Evolutionary conservation across 2,329 filamentous ascomycete genomes (phyloP).

Genomic region (Colletotrichum godetiae): DNA sequence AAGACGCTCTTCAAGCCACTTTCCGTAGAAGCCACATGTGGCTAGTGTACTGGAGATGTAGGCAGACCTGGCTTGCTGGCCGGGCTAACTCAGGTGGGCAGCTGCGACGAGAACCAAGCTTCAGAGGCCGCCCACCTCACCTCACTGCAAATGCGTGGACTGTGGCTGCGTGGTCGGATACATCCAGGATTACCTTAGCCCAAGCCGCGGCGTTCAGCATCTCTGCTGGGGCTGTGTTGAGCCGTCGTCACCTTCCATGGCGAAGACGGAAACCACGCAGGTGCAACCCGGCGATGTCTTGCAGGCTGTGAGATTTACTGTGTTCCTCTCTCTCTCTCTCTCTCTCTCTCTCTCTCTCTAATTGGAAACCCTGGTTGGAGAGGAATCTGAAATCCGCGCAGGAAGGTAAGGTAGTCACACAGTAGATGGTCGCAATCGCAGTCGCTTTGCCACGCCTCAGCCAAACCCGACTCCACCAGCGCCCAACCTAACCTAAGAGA

Average conservation of each 20-base stretch:
- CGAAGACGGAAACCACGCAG: background rate
- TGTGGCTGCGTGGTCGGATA: background rate
- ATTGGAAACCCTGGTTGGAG: background rate
- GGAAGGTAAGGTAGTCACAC: background rate
- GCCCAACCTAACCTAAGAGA: constrained; percentile 3
- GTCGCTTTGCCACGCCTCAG: background rate
- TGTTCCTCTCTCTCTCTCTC: background rate
- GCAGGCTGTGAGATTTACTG: background rate
- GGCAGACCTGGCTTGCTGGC: background rate
- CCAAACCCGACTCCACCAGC: constrained; percentile 7
- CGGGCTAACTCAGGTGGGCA: background rate
- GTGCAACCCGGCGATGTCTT: background rate
- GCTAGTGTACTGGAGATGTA: background rate
- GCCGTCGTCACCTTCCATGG: constrained; percentile 2
- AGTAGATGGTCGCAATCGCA: background rate
- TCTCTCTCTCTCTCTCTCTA: background rate
- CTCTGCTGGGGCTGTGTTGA: constrained; percentile 16
- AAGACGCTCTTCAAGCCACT: background rate
- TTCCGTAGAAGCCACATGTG: background rate
- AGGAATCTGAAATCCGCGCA: background rate
- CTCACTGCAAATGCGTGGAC: background rate
- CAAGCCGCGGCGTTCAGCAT: background rate
- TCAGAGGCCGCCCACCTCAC: background rate
- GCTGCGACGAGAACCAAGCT: background rate
- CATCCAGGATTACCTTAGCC: background rate